Evolutionary conservation across 768 basidiomycete species (phyloP), one percentile per base, ranked within the genome.

Genomic region (Kwoniella shandongensis): DNA sequence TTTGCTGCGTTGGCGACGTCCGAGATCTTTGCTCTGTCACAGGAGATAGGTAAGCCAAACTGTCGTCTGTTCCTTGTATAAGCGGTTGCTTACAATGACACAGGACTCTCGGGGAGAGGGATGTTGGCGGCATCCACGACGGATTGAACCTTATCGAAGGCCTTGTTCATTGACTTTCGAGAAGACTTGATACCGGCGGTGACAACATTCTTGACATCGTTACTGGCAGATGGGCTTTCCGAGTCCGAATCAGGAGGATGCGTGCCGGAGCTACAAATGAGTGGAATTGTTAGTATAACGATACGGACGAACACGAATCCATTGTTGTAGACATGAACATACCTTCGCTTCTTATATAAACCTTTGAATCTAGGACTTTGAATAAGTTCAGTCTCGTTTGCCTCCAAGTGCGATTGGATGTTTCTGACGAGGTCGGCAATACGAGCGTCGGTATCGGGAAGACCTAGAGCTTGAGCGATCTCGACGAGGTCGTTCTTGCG

Each of bases 1-100:
- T 62, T 57, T 27, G 54, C 63, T 17, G 30, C 38, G 12, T 45
- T 38, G 23, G 51, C 53, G 5, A 98, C 35, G 8, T 62, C 54
- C 4, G 41, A 17, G 29, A 66, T 57, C n/a, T 66, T 56, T 6
- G 49, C 29, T 7, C 53, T 59, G 41, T 4, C 22, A 51, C 44
- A 35, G 42, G 13, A 25, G 15, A 18, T 40, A 6, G 8, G 36
- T 38, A 40, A n/a, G 23, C 13, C 18, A 22, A 22, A 8, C 42
- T 18, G 13, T 44, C 20, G 42, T 13, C 8, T 3, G 18, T 12
- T 44, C 42, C 20, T 10, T 18, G 12, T 15, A 25, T 23, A 22
- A 44, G 4, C 2, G 42, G 42, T 44, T 25, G 62, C 69, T 47
- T 36, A 71, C 69, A 61, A 41, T 12, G 44, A 30, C 26, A 66